Evolutionary conservation across 2,329 filamentous ascomycete species (phyloP).

Genomic region (Sporothrix brunneoviolacea): DNA sequence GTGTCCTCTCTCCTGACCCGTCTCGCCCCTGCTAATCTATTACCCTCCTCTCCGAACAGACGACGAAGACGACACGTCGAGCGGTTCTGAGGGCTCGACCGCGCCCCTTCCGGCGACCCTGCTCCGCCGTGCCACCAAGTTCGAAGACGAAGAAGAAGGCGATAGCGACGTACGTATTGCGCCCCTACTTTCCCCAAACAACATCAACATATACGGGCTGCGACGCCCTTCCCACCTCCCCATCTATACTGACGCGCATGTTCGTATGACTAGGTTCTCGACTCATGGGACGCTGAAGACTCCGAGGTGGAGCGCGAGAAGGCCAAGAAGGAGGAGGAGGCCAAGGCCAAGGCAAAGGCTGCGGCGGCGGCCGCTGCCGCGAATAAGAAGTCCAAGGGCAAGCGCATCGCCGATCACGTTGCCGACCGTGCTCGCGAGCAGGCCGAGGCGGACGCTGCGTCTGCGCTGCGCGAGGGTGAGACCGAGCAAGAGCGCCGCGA

Average conservation of each 20-base stretch:
- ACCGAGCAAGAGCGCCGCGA: constrained; percentile 66
- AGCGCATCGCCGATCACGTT: constrained; percentile 77
- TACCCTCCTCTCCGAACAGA: constrained; percentile 16
- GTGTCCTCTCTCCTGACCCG: neutral
- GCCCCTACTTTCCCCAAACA: neutral
- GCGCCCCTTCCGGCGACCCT: constrained; percentile 34
- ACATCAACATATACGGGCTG: no score
- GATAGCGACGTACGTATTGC: constrained; percentile 61
- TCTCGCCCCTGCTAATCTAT: constrained; percentile 5
- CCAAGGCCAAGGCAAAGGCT: constrained; percentile 82
- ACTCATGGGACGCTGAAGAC: constrained; percentile 97
- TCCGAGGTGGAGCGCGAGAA: constrained; percentile 96
- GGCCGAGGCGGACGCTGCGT: constrained; percentile 48
- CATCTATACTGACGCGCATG: neutral
- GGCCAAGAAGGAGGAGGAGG: constrained; percentile 75
- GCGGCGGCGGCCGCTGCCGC: constrained; percentile 81
- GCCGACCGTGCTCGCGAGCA: constrained; percentile 49
- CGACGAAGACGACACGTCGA: constrained; percentile 34
- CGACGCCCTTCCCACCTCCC: no score
- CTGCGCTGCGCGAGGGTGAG: constrained; percentile 64
- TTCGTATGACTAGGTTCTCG: constrained; percentile 89
- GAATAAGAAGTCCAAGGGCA: constrained; percentile 81
- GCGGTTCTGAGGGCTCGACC: constrained; percentile 24
- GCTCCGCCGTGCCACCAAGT: constrained; percentile 52
- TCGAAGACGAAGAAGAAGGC: constrained; percentile 86